Evolutionary conservation across 371 early-diverging fungal species (phyloP), one percentile per base, ranked within the genome.

Genomic region (Thermomucor indicae-seudaticae): DNA sequence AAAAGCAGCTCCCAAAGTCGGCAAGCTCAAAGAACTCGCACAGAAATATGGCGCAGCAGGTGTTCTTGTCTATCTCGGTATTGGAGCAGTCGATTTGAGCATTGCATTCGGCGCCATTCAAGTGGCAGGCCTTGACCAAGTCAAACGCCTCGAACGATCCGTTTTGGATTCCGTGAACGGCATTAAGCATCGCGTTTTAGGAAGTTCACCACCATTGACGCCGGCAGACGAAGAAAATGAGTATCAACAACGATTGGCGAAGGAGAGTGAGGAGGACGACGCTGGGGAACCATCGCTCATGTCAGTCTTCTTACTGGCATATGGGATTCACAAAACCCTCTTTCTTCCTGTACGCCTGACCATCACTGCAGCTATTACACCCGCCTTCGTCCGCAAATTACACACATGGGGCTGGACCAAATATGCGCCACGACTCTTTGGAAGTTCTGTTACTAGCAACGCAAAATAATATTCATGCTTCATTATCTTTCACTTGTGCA

Each of bases 321-420:
- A 76, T 39, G 68, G 66, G n/a, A 76, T 76, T 23, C 77, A 72
- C 50, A 76, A 76, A 47, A 76, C 77, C 0, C 25, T 70, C 19
- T 46, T 76, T n/a, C 42, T 76, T 16, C 77, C 77, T 43, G 53
- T 76, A 17, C 58, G 77, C 48, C 38, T 76, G 10, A 63, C 65
- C 1, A 42, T 68, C n/a, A 76, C 77, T 22, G 69, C 77, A 30
- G 64, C 63, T 8, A 62, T 76, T 30, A 76, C 72, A 8, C 77
- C 72, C 8, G 64, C 66, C 12, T 43, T 72, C 47, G 72, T 72
- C 1, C 64, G 66, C 23, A 72, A 68, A 49, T 22, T 72, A 17
- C 72, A 72, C 47, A 57, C 59, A 44, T 34, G 63, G 19, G 73
- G 69, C 3, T 69, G 66, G 69, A 51, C 57, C 38, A 60, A 56